phyloP scores from a whole-genome alignment of 2,329 filamentous ascomycete species.

The Penicillium capsulatum region DNA sequence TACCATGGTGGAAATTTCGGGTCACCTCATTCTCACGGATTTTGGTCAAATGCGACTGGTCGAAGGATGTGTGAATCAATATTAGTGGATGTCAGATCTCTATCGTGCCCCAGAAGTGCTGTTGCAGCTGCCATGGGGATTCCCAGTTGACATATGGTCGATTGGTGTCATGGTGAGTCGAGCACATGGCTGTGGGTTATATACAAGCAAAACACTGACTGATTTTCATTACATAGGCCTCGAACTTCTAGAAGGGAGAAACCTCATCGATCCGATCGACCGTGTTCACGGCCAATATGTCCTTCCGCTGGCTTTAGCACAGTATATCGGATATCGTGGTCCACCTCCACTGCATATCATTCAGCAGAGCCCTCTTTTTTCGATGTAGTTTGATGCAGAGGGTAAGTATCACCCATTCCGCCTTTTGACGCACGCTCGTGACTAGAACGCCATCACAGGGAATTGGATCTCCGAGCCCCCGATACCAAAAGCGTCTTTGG shows the following conservation, averaged over 20 bases:
- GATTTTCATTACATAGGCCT: conserved; percentile 18
- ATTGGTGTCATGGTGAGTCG: neutral
- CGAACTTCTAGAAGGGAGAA: conserved; percentile 26
- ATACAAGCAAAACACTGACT: neutral
- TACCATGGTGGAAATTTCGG: neutral
- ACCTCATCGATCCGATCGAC: conserved; percentile 28
- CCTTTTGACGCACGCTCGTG: neutral
- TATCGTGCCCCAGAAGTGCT: neutral
- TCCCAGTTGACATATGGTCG: neutral
- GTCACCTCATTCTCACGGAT: neutral
- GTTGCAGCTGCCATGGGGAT: neutral
- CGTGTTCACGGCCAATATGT: conserved; percentile 23
- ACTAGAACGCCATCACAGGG: conserved; percentile 3
- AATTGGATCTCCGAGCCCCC: conserved; percentile 4
- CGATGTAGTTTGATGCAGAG: conserved; percentile 19
- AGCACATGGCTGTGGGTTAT: neutral
- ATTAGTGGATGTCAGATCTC: neutral
- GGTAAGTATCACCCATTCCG: neutral
- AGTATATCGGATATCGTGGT: conserved; percentile 29
- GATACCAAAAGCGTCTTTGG: conserved; percentile 3
- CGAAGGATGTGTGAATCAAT: neutral
- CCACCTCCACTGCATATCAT: conserved; percentile 23
- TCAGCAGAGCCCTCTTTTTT: conserved; percentile 16
- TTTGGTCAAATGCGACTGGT: neutral
- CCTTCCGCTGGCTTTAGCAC: conserved; percentile 23